Conservation (phyloP, 2,329 filamentous ascomycete genomes). For the Aspergillus vadensis region DNA sequence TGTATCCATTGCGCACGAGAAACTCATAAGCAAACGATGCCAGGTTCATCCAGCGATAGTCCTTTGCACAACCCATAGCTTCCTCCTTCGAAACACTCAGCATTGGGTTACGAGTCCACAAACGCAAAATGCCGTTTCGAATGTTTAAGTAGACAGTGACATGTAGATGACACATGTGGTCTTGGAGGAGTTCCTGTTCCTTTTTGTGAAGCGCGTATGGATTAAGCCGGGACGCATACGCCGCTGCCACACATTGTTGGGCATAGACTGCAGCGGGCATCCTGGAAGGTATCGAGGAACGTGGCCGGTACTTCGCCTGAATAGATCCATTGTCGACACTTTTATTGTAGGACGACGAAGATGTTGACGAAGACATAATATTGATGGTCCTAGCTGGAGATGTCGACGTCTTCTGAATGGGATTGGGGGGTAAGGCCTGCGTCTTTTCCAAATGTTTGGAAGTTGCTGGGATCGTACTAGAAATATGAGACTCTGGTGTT, state of each 20-base stretch:
- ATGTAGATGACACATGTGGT: constrained; percentile 82
- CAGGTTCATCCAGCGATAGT: constrained; percentile 83
- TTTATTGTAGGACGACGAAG: constrained; percentile 21
- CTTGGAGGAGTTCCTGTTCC: constrained; percentile 77
- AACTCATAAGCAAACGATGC: constrained; percentile 90
- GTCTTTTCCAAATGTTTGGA: constrained; percentile 28
- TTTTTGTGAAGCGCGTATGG: constrained; percentile 84
- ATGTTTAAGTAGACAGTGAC: constrained; percentile 96
- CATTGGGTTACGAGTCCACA: constrained; percentile 87
- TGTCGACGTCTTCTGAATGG: constrained; percentile 28
- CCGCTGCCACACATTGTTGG: constrained; percentile 85
- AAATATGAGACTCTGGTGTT: constrained; percentile 12
- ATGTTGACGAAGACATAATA: constrained; percentile 13
- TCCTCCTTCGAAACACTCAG: constrained; percentile 79
- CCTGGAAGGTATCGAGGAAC: constrained; percentile 78
- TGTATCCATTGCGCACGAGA: constrained; percentile 87
- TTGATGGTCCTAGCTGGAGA: constrained; percentile 29
- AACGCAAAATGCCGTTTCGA: constrained; percentile 84
- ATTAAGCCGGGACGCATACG: constrained; percentile 84
- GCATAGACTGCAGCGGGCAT: constrained; percentile 77
- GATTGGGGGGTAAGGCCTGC: constrained; percentile 28
- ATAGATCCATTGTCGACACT: constrained; percentile 31
- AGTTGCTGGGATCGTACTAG: constrained; percentile 25
- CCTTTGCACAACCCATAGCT: constrained; percentile 85
- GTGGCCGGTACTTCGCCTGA: constrained; percentile 63